These are phyloP conservation scores for Nymphaea colorata DNA, from an alignment of 164 flowering plant species.

Conservation along the genomic window DNA sequence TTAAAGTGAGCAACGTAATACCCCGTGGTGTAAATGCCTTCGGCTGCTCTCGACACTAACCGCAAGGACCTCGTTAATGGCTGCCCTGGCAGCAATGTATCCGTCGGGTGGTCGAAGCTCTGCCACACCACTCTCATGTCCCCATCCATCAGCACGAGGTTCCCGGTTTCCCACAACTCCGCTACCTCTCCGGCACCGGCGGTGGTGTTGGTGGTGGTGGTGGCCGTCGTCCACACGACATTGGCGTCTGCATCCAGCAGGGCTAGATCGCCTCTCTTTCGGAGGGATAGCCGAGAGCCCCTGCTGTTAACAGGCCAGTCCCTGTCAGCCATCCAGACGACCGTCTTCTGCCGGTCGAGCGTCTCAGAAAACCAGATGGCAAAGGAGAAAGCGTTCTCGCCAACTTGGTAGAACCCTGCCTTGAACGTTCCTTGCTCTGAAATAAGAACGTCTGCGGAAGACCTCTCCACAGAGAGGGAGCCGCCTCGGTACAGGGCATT, in stretches of 20 bases:
- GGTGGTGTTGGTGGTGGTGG: conserved; percentile 17
- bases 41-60: conserved; percentile 14
- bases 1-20: conserved; percentile 19
- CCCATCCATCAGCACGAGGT: conserved; percentile 7
- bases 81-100: conserved; percentile 35
- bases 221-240: conserved; percentile 8
- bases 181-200: background rate
- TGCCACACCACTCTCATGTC: conserved; percentile 7
- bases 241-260: conserved; percentile 9
- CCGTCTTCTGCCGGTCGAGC: background rate
- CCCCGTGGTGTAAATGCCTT: conserved; percentile 18
- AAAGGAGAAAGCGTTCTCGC: conserved; percentile 20
- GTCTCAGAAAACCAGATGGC: conserved; percentile 4
- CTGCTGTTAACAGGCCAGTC: conserved; percentile 11
- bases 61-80: conserved; percentile 15
- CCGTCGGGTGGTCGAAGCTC: conserved; percentile 11
- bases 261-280: conserved; percentile 9
- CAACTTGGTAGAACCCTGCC: conserved; percentile 19
- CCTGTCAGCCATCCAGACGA: conserved; percentile 17
- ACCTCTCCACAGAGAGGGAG: conserved; percentile 16
- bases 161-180: conserved; percentile 10
- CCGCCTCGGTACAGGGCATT: conserved; percentile 9
- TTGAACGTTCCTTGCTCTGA: conserved; percentile 15
- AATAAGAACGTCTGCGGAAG: conserved; percentile 4
- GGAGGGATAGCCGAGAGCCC: conserved; percentile 4